Evolutionary conservation across 768 basidiomycete genomes (phyloP).

Genomic region (Aureoboletus auriporus): DNA sequence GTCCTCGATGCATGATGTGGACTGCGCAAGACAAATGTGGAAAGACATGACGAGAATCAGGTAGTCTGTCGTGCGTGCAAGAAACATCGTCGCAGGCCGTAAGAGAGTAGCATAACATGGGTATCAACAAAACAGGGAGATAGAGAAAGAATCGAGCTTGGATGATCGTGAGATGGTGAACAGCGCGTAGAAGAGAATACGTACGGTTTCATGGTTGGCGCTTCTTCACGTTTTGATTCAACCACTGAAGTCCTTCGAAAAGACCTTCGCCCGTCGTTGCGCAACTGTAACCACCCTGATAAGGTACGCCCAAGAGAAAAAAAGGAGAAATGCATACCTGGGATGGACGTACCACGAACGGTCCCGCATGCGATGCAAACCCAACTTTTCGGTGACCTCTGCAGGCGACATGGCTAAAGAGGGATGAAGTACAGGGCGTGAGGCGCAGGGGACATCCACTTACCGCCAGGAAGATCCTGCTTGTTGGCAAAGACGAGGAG

Average conservation of each 20-base stretch:
- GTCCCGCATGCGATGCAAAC: slow-evolving; percentile 93
- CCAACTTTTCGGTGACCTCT: slow-evolving; percentile 96
- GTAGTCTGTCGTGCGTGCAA: slow-evolving; percentile 35
- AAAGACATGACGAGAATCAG: slow-evolving; percentile 28
- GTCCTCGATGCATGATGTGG: slow-evolving; percentile 15
- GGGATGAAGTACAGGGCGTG: neutral
- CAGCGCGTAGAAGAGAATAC: slow-evolving; percentile 16
- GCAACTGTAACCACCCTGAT: slow-evolving; percentile 51
- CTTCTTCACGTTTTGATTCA: slow-evolving; percentile 96
- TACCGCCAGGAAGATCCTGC: slow-evolving; percentile 96
- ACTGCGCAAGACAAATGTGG: slow-evolving; percentile 26
- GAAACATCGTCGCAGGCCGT: slow-evolving; percentile 31
- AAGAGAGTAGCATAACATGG: slow-evolving; percentile 32
- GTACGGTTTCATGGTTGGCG: slow-evolving; percentile 58
- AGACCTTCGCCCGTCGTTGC: slow-evolving; percentile 96
- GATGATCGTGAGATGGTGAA: slow-evolving; percentile 17
- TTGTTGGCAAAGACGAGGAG: slow-evolving; percentile 99
- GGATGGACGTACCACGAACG: slow-evolving; percentile 99
- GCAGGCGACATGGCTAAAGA: slow-evolving; percentile 91
- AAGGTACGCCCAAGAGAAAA: neutral
- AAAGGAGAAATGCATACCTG: slow-evolving; percentile 51
- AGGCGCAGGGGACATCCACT: slow-evolving; percentile 22
- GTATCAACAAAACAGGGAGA: slow-evolving; percentile 26
- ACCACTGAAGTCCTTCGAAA: slow-evolving; percentile 96
- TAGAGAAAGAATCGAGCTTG: slow-evolving; percentile 14